phyloP scores from a whole-genome alignment of 495 filamentous ascomycete genomes.

The Tuber umbilicatum region DNA sequence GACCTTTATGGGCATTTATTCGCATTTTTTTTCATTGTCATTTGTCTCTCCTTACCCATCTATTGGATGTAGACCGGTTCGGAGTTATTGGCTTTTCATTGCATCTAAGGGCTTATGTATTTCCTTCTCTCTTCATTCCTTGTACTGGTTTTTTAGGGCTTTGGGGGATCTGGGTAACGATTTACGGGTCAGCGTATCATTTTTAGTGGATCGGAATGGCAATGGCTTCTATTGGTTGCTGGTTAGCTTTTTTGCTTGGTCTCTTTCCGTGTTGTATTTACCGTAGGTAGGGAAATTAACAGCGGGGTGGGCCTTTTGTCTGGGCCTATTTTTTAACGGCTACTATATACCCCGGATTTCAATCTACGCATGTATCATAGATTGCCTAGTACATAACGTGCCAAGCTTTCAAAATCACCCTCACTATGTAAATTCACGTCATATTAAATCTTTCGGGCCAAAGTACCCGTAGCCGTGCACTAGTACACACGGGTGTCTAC shows the following conservation, averaged over 20 bases:
- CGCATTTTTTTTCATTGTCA: background rate
- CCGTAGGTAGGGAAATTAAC: background rate
- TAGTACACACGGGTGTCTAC: too few relatives aligned
- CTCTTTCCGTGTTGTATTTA: background rate
- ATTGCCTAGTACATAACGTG: too few relatives aligned
- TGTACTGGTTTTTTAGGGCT: background rate
- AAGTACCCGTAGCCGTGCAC: too few relatives aligned
- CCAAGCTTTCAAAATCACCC: too few relatives aligned
- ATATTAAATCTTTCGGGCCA: too few relatives aligned
- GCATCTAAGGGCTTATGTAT: background rate
- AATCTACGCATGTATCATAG: too few relatives aligned
- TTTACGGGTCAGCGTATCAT: background rate
- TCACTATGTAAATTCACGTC: too few relatives aligned
- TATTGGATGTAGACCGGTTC: background rate
- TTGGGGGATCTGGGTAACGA: background rate
- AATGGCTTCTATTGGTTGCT: background rate
- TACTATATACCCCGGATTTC: too few relatives aligned
- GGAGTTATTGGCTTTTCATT: background rate
- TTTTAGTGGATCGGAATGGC: background rate
- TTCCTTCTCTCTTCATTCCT: background rate
- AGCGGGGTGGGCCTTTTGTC: background rate
- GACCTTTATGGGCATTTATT: background rate
- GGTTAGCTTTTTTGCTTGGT: background rate
- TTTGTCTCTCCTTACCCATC: background rate
- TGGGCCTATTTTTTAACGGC: background rate